Percentiles rank a stretch among this genome's conserved stretches.
Conservation (phyloP, 176 grass and related monocot species). For the Phyllostachys edulis region DNA sequence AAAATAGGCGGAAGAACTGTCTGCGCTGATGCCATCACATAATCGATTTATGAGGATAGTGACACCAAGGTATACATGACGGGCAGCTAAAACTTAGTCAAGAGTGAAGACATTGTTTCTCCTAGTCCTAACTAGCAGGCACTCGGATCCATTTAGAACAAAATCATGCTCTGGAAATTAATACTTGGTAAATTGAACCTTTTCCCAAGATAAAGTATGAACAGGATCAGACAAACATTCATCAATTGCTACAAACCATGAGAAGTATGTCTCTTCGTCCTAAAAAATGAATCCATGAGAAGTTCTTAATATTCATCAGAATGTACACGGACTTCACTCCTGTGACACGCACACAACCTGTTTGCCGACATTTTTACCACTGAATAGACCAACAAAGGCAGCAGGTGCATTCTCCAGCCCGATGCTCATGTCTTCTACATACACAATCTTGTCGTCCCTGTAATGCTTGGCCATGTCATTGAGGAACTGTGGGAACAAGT, state of each 20-base stretch:
- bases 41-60: neutral
- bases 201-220: too few species aligned
- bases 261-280: too few species aligned
- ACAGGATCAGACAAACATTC: too few species aligned
- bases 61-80: neutral
- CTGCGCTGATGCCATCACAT: neutral
- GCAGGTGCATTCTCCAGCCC: conserved; percentile 67
- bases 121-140: too few species aligned
- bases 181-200: too few species aligned
- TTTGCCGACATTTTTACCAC: conserved; percentile 78
- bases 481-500: conserved; percentile 56
- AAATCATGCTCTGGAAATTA: neutral
- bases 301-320: neutral
- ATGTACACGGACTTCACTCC: neutral
- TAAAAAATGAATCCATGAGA: too few species aligned
- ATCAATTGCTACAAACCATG: too few species aligned
- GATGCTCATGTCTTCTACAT: conserved; percentile 66
- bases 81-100: neutral
- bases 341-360: conserved; percentile 53
- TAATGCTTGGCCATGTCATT: conserved; percentile 45
- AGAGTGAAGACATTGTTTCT: too few species aligned
- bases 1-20: neutral
- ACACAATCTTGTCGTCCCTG: conserved; percentile 58
- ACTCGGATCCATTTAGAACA: neutral
- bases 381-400: conserved; percentile 73